Evolutionary conservation across 169 alveolate genomes (phyloP), one percentile per base, ranked within the genome.

Genomic region (Cyclospora cayetanensis): DNA sequence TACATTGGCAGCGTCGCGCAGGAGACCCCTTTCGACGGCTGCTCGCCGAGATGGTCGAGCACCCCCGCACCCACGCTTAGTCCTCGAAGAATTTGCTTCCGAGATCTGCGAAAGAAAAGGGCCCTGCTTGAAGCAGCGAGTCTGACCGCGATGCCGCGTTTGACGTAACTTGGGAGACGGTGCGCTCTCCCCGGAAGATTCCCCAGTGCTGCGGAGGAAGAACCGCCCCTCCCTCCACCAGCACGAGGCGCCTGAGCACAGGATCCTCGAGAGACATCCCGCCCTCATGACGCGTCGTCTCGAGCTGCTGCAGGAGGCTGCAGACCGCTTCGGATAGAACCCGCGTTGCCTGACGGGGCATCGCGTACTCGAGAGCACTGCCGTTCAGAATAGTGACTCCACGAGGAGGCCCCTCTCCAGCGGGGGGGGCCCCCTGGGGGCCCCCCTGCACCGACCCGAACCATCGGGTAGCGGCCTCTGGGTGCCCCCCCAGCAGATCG

Each of bases 371-470:
- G 35, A 60, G 72, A 15, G 1, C 27, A 31, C 72, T 60, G 72
- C 72, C 72, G n/a, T n/a, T n/a, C 72, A 60, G 72, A n/a, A 60
- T 15, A n/a, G 72, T 60, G 35, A 60, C 72, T 15, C 72, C 72
- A 9, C 11, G 15, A 20, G 72, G 72, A 1, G 72, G 72, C 72
- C 72, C 72, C 72, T 60, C 35, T 0, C 1, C 0, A 9, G 15
- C 72, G 35, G n/a, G 27, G 35, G 31, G 35, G 25, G 11, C 60
- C 20, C 60, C 60, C 20, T 46, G 37, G 55, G 83, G 83, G 83
- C 60, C 60, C 83, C 83, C 25, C 53, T 35, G 39, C 46, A 70
- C 53, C n/a, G 43, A 70, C 60, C 83, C 83, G 39, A 35, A 39
- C 83, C 83, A 70, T 9, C 53, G 60, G 4, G 20, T 4, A 7